Base-by-base conservation (phyloP, 2,329 filamentous ascomycete species). In the Sodiomyces alkalinus region DNA sequence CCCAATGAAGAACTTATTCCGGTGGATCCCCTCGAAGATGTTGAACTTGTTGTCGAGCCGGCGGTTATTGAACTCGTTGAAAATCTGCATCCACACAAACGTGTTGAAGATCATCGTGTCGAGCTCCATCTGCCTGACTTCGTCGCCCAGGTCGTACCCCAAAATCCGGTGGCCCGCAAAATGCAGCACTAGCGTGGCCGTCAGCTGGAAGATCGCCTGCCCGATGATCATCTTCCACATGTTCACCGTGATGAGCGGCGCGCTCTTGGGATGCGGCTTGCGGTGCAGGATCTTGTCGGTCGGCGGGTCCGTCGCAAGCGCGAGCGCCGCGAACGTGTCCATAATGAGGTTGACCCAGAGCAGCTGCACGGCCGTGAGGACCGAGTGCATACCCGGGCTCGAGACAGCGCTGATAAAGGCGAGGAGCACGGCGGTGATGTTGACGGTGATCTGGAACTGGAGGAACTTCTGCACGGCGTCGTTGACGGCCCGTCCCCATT, bases 31-130 rank as follows among this genome's bases (percentile, higher is more conserved):
- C 39, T 71, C 62, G 29, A 74, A 63, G 22, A 74, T 62, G 39
- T 74, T 74, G 51, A 74, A 60, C 34, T 62, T 60, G 48, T 74
- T 74, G 41, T 74, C 70, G 1, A 74, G 54, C 21, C 69, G 67
- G 17, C 71, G 62, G 43, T 69, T 72, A 49, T 76, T 77, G 53
- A 74, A 65, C 47, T 74, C 62, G 47, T 78, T 78, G 55, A 78
- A 79, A 35, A 79, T 75, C 41, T 79, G 74, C 60, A 79, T 70
- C 72, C 73, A 79, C 3, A 79, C 74, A 40, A 75, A 79, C 0
- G 66, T 71, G 48, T 79, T 79, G 55, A 79, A 79, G 26, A 79
- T 64, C 32, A 76, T 57, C 1, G 72, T 74, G 36, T 68, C 57
- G 19, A 74, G 52, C 38, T 66, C 45, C 5, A 41, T 42, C 30